phyloP scores from a whole-genome alignment of 768 basidiomycete species.

The Psilocybe cyanescens region DNA sequence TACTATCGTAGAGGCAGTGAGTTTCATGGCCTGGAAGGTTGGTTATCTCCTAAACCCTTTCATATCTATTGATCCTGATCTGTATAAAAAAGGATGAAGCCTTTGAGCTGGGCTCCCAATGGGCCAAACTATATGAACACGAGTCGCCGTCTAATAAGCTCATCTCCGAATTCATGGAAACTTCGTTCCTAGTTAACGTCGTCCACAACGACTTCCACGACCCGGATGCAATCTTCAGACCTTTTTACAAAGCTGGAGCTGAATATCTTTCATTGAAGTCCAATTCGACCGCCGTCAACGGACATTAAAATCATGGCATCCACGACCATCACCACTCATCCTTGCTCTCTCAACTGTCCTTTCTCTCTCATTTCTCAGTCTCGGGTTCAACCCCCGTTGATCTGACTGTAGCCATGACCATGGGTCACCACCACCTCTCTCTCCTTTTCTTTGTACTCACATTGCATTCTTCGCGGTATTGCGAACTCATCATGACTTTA shows the following conservation, averaged over 20 bases:
- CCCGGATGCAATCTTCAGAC: constrained; percentile 80
- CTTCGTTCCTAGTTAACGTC: constrained; percentile 87
- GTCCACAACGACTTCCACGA: constrained; percentile 96
- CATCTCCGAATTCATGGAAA: constrained; percentile 80
- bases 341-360: constrained; percentile 16
- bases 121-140: constrained; percentile 86
- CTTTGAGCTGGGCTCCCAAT: constrained; percentile 88
- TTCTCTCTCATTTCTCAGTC: constrained; percentile 21
- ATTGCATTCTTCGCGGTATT: constrained; percentile 7
- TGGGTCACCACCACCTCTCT: constrained; percentile 20
- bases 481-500: constrained; percentile 16
- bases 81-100: constrained; percentile 78
- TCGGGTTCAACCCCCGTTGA: constrained; percentile 91
- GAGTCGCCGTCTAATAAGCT: constrained; percentile 76
- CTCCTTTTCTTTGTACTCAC: constrained; percentile 6
- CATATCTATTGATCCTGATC: constrained; percentile 8
- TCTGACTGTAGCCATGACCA: constrained; percentile 34
- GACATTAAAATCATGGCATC: constrained; percentile 30
- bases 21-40: constrained; percentile 99
- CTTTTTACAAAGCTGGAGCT: constrained; percentile 79
- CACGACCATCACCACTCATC: constrained; percentile 12
- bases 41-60: constrained; percentile 19
- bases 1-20: constrained; percentile 95
- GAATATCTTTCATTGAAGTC: constrained; percentile 51
- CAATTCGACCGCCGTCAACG: constrained; percentile 43